These are phyloP conservation scores for Aspergillus sp. DNA, from an alignment of 2,329 filamentous ascomycete genomes.

Conservation along the genomic window DNA sequence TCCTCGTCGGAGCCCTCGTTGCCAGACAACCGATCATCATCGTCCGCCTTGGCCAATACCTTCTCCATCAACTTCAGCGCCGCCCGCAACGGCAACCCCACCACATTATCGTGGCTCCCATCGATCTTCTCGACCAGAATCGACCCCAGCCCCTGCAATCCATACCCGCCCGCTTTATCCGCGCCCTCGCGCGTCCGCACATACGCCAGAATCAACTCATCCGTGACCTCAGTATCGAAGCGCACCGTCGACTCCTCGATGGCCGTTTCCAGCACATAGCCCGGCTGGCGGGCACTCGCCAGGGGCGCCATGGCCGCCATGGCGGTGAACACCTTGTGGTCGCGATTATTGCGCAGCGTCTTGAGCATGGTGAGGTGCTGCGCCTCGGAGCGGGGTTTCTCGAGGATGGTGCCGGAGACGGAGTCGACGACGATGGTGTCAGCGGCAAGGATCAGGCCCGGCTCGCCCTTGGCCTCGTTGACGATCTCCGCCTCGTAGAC, in stretches of 20 bases:
- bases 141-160: slow-evolving; percentile 82
- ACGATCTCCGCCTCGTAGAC: slow-evolving; percentile 64
- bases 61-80: slow-evolving; percentile 81
- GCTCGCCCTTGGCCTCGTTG: slow-evolving; percentile 61
- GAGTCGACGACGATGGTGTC: slow-evolving; percentile 82
- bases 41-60: slow-evolving; percentile 73
- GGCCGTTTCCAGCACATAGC: slow-evolving; percentile 75
- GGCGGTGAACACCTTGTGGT: slow-evolving; percentile 82
- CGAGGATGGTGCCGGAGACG: slow-evolving; percentile 71
- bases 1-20: slow-evolving; percentile 32
- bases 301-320: slow-evolving; percentile 81
- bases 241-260: slow-evolving; percentile 91
- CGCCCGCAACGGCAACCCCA: slow-evolving; percentile 79
- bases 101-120: slow-evolving; percentile 88
- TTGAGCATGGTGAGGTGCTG: slow-evolving; percentile 84
- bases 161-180: slow-evolving; percentile 96
- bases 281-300: slow-evolving; percentile 75
- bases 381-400: slow-evolving; percentile 81
- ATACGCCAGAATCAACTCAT: slow-evolving; percentile 75
- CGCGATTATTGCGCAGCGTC: slow-evolving; percentile 69
- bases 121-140: slow-evolving; percentile 87
- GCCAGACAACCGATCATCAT: slow-evolving; percentile 54
- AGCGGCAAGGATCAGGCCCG: slow-evolving; percentile 80
- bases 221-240: slow-evolving; percentile 71
- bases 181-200: slow-evolving; percentile 78